phyloP scores from a whole-genome alignment of 2,329 filamentous ascomycete genomes.

The Cytospora piceicola region DNA sequence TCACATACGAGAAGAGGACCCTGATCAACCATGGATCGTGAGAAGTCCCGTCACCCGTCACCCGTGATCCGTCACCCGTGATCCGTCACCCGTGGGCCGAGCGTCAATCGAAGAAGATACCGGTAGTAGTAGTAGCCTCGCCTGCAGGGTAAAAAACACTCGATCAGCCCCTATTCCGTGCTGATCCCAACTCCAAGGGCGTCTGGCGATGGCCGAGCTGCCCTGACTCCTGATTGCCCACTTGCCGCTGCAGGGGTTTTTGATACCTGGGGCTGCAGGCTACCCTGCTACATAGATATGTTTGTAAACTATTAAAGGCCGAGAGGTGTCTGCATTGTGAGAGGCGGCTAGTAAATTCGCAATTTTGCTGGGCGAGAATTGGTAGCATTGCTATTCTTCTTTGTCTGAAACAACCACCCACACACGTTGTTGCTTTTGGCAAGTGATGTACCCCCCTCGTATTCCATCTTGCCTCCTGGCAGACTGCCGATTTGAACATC shows the following conservation, averaged over 20 bases:
- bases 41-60: not conserved
- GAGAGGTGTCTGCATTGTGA: slow-evolving; percentile 1
- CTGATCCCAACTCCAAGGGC: slow-evolving; percentile 28
- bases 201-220: slow-evolving; percentile 26
- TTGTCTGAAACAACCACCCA: slow-evolving; percentile 26
- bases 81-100: not conserved
- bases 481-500: not conserved
- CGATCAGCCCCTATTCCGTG: slow-evolving; percentile 28
- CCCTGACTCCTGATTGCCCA: not conserved
- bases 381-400: not conserved
- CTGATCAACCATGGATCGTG: not conserved
- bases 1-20: not conserved
- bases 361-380: not conserved
- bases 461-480: slow-evolving; percentile 11
- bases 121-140: not conserved
- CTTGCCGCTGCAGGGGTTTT: not conserved
- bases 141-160: not conserved
- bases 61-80: not conserved
- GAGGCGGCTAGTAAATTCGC: not conserved
- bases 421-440: not conserved
- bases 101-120: not conserved
- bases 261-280: not conserved
- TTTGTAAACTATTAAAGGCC: not conserved
- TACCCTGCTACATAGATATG: too few species aligned
- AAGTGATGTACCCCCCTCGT: slow-evolving; percentile 6